Conservation (phyloP, 495 filamentous ascomycete genomes). For the Penicillium paradoxum region DNA sequence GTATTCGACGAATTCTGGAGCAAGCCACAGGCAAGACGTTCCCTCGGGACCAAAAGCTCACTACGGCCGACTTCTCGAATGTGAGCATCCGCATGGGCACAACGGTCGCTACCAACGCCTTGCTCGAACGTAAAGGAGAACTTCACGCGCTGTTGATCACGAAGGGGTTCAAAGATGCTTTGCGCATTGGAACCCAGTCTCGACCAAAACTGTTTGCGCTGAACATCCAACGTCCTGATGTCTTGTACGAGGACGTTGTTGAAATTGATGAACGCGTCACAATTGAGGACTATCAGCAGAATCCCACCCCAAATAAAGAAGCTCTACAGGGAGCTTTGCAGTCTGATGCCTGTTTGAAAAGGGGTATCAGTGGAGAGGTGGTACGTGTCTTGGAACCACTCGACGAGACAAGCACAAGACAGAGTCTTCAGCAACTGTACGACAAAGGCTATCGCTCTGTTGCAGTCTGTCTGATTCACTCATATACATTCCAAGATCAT, state of each 20-base stretch:
- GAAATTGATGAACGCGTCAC: conserved; percentile 69
- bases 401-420: conserved; percentile 17
- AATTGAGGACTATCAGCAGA: conserved; percentile 57
- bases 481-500: conserved; percentile 43
- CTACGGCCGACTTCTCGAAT: conserved; percentile 6
- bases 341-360: conserved; percentile 18
- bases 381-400: conserved; percentile 34
- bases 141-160: conserved; percentile 81
- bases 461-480: conserved; percentile 42
- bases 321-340: conserved; percentile 12
- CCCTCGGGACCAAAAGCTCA: no score
- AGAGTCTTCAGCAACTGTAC: conserved; percentile 29
- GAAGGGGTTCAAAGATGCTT: conserved; percentile 80
- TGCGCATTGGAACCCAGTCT: conserved; percentile 76
- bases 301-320: conserved; percentile 16
- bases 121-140: conserved; percentile 87
- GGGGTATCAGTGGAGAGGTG: conserved; percentile 37
- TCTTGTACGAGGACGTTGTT: conserved; percentile 62
- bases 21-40: conserved; percentile 17
- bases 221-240: conserved; percentile 64
- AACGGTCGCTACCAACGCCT: conserved; percentile 75
- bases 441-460: conserved; percentile 34
- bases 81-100: conserved; percentile 59
- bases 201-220: conserved; percentile 73
- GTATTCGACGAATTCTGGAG: conserved; percentile 19